Conservation (phyloP, 768 basidiomycete species). For the Collybia sordida region DNA sequence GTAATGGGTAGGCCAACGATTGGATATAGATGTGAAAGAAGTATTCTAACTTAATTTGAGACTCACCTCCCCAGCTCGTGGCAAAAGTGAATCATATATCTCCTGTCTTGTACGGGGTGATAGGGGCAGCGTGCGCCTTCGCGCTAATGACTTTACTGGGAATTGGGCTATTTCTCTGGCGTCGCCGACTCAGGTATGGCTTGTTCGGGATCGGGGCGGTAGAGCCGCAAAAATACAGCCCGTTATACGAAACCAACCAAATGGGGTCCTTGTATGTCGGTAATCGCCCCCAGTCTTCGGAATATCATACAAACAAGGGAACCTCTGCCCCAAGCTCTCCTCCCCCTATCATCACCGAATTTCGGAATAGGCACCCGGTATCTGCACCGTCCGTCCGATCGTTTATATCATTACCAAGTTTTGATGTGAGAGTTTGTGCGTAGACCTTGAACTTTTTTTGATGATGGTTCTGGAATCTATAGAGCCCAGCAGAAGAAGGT, state of each 20-base stretch:
- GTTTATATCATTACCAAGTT: neutral
- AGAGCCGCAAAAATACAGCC: neutral
- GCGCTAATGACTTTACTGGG: conserved; percentile 2
- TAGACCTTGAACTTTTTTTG: neutral
- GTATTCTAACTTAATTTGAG: too few species aligned
- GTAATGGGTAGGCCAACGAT: too few species aligned
- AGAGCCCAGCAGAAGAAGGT: conserved; percentile 12
- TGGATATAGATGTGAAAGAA: too few species aligned
- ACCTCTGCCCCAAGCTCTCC: neutral
- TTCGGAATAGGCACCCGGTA: neutral
- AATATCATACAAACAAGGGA: neutral
- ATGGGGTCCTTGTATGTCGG: conserved; percentile 5
- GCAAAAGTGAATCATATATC: conserved; percentile 1
- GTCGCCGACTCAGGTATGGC: conserved; percentile 1
- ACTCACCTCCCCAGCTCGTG: too few species aligned
- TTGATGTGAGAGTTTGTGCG: neutral
- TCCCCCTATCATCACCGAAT: neutral
- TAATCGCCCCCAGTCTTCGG: conserved; percentile 1
- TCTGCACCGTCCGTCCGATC: neutral
- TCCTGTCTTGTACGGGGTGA: conserved; percentile 6
- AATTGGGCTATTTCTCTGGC: conserved; percentile 2
- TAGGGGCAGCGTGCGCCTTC: conserved; percentile 12
- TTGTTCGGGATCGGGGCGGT: neutral
- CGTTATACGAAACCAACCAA: conserved; percentile 4
- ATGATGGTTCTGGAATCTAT: neutral